Percentiles rank a stretch among this genome's conserved stretches.
Evolutionary conservation across 495 filamentous ascomycete genomes (phyloP).

Genomic region (Penicillium malachiteum): DNA sequence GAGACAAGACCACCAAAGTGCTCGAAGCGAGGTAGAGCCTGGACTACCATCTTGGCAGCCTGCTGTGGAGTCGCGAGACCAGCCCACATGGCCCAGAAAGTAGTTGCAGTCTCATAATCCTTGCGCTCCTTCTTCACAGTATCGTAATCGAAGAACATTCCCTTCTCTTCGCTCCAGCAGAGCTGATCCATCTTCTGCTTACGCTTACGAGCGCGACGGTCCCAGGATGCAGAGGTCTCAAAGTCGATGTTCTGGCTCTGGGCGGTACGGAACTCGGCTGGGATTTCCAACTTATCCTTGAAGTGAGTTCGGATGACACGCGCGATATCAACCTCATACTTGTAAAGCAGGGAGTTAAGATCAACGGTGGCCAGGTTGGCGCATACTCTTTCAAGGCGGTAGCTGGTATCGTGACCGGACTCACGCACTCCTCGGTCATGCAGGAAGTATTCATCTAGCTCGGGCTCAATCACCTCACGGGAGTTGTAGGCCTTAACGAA

Average conservation of each 20-base stretch:
- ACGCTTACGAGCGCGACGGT: slow-evolving; percentile 75
- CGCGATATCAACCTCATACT: slow-evolving; percentile 91
- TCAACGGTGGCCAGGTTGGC: slow-evolving; percentile 92
- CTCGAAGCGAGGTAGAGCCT: slow-evolving; percentile 82
- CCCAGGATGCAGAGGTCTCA: slow-evolving; percentile 84
- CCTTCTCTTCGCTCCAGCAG: slow-evolving; percentile 83
- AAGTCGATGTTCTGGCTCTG: slow-evolving; percentile 57
- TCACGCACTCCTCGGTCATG: slow-evolving; percentile 94
- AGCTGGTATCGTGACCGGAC: slow-evolving; percentile 95
- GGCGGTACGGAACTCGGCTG: slow-evolving; percentile 68
- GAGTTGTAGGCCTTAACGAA: slow-evolving; percentile 87
- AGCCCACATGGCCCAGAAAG: slow-evolving; percentile 97
- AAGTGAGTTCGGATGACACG: slow-evolving; percentile 79
- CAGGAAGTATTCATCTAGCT: slow-evolving; percentile 90
- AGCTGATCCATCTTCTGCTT: slow-evolving; percentile 82
- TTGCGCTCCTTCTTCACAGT: slow-evolving; percentile 74
- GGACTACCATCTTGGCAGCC: slow-evolving; percentile 71
- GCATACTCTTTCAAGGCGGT: slow-evolving; percentile 83
- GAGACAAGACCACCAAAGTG: slow-evolving; percentile 84
- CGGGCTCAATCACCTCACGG: slow-evolving; percentile 73
- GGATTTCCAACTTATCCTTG: slow-evolving; percentile 72
- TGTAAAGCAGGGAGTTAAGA: slow-evolving; percentile 89
- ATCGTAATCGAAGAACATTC: slow-evolving; percentile 97
- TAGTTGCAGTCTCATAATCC: slow-evolving; percentile 82
- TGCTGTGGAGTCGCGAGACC: slow-evolving; percentile 78